Evolutionary conservation across 371 early-diverging fungal genomes (phyloP), one percentile per base, ranked within the genome.

Genomic region (Lichtheimia ornata): DNA sequence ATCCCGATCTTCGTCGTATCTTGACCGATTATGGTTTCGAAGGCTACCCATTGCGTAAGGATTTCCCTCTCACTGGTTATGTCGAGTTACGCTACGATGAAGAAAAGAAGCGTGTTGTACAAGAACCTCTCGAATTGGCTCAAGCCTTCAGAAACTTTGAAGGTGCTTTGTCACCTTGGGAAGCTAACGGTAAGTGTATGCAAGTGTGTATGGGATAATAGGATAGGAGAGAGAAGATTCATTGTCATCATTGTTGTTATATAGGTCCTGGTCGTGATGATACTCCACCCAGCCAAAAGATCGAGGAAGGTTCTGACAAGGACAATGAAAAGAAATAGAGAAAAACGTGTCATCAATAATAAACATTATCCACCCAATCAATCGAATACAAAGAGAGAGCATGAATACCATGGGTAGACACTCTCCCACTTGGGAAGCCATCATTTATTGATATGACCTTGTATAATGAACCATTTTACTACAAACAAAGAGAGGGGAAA

Each of bases 1-100:
- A 98, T 69, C 99, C 99, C 14, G 99, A 98, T 83, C 79, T 98
- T 65, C 75, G 99, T 53, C 85, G 99, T 61, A 97, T 98, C 70
- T 86, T 98, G 81, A 97, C 98, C 56, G 98, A 98, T 78, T 98
- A 97, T 71, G 98, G 98, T 53, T 98, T 97, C 67, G 96, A 96
- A 80, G 98, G 99, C 14, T 91, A 97, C 76, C 98, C 99, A 50
- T 71, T 98, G 67, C 85, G 99, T 69, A 98, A 98, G 86, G 99
- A 98, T 70, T 97, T 98, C 87, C 99, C 99, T 55, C 82, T 97
- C 49, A 95, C 96, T 41, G 97, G 97, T 43, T 95, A 94, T 73
- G 92, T 93, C 20, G 97, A 96, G 78, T 93, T 96, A 47, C 83
- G 97, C 62, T 97, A 94, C 68, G 97, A 97, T 72, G 98, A 97